Evolutionary conservation across 306 rosid genomes (phyloP).

Genomic region (Psophocarpus tetragonolobus): DNA sequence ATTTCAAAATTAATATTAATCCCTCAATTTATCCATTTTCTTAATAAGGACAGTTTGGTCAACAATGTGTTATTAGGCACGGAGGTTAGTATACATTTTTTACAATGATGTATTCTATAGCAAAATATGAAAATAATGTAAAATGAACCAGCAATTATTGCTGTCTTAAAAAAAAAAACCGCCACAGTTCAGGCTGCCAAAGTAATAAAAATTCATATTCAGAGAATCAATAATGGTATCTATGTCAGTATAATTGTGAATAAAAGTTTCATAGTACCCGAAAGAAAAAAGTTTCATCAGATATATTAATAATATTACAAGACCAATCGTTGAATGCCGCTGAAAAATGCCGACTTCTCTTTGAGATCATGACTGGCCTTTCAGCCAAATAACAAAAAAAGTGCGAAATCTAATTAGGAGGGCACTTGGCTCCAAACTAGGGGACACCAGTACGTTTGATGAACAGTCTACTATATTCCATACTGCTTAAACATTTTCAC

Average conservation of each 20-base stretch:
- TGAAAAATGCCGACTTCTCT: conserved; percentile 33
- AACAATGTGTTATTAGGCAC: no score
- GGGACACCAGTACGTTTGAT: not conserved
- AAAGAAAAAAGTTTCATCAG: not conserved
- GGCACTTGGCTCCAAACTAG: conserved; percentile 13
- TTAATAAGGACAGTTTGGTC: no score
- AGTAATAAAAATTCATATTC: conserved; percentile 11
- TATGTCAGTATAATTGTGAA: conserved; percentile 2
- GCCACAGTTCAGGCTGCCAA: not conserved
- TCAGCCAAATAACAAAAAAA: conserved; percentile 23
- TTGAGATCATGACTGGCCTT: conserved; percentile 24
- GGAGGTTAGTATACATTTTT: not conserved
- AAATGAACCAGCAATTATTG: conserved; percentile 16
- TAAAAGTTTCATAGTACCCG: not conserved
- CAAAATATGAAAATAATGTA: not conserved
- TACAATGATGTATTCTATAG: not conserved
- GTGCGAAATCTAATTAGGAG: conserved; percentile 13
- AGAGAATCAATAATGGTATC: conserved; percentile 15
- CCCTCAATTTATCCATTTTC: no score
- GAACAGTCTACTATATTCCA: not conserved
- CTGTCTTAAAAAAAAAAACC: not conserved
- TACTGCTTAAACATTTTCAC: conserved; percentile 59
- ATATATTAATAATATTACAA: conserved; percentile 10
- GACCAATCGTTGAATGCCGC: conserved; percentile 22
- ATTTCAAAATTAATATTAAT: no score